phyloP scores from a whole-genome alignment of 2,329 filamentous ascomycete species.

The Triangularia setosa region DNA sequence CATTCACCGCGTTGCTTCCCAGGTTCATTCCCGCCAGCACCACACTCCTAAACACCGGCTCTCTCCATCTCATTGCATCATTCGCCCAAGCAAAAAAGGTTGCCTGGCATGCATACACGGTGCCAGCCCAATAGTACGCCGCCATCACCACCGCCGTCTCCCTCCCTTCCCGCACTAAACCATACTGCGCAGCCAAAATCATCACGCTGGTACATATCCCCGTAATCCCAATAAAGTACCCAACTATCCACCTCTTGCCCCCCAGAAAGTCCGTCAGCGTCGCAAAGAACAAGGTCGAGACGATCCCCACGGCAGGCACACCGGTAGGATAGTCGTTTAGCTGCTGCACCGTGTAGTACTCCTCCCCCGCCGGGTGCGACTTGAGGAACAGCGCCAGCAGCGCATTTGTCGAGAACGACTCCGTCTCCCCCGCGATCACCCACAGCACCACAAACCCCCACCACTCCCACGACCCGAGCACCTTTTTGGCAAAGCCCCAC shows the following conservation, averaged over 20 bases:
- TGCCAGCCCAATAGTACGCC: conserved; percentile 67
- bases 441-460: conserved; percentile 64
- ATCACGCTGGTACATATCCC: conserved; percentile 60
- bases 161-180: conserved; percentile 33
- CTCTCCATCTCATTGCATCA: conserved; percentile 62
- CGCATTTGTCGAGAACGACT: conserved; percentile 65
- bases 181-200: conserved; percentile 48
- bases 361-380: conserved; percentile 37
- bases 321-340: conserved; percentile 56
- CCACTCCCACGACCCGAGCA: conserved; percentile 59
- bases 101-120: conserved; percentile 68
- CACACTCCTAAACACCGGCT: conserved; percentile 59
- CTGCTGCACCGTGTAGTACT: conserved; percentile 47
- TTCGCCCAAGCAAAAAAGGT: conserved; percentile 76
- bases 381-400: conserved; percentile 51
- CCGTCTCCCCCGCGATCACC: conserved; percentile 68
- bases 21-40: conserved; percentile 71
- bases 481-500: conserved; percentile 48
- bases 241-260: conserved; percentile 62
- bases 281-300: conserved; percentile 65
- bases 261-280: conserved; percentile 62
- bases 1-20: conserved; percentile 64
- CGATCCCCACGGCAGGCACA: conserved; percentile 53
- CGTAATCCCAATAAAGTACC: conserved; percentile 63
- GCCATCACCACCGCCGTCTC: conserved; percentile 56